Base-by-base conservation (phyloP, 805 yeast genomes). In the Cyberlindnera amylophila region DNA sequence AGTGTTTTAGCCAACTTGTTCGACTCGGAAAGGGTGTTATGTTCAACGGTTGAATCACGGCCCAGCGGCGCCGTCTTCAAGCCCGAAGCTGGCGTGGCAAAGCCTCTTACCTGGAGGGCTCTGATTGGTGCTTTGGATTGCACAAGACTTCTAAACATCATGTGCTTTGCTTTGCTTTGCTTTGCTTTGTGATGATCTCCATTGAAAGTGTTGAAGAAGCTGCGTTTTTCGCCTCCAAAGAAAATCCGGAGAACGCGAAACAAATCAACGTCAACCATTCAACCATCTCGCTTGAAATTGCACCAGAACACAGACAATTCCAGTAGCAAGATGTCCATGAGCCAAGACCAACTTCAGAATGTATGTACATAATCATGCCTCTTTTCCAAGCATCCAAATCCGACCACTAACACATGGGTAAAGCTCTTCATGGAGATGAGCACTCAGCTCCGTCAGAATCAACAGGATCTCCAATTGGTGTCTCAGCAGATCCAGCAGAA, bases 1-100 rank as follows among this genome's bases (percentile, higher is more conserved):
- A 82, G 64, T 0, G 93, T 82, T 57, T 80, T 82, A 32, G 83
- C 75, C 32, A 83, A 64, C 53, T 85, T 70, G 59, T 84, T 86
- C 4, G 93, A 76, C 50, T 84, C 88, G 2, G 37, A 36, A 17
- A 27, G 27, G 36, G 37, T 42, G 48, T 49, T 21, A 42, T 41
- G 36, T 34, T 41, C 44, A 28, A 43, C 28, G 19, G 39, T 38
- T 4, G 38, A 26, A 17, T 38, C 41, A 3, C 39, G 18, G 14
- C 33, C 39, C 16, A 32, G 19, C 2, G 38, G 34, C 3, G 41
- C 16, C 2, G 39, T 13, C 4, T 34, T 27, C 15, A n/a, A n/a
- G n/a, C n/a, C n/a, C n/a, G 42, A 35, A 12, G 34, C 18, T 10
- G 19, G 34, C 14, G 39, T 39, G 27, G 44, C 45, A 21, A 36